Percentiles rank a stretch among this genome's conserved stretches.
These are phyloP conservation scores for Fusarium buharicum DNA, from an alignment of 2,329 filamentous ascomycete genomes.

Conservation along the genomic window DNA sequence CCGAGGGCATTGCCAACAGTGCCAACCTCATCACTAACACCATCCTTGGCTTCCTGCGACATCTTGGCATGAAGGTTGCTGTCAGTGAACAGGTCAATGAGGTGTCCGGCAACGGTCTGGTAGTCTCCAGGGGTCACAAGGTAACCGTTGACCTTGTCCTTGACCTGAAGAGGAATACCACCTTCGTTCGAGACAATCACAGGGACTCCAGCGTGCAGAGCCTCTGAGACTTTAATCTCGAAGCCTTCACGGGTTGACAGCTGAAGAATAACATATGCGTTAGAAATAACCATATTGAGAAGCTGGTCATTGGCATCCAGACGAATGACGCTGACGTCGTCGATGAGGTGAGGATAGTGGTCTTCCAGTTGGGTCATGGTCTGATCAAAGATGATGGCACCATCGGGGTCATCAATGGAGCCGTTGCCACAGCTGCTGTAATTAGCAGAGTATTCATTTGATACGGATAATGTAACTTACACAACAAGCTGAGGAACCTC, in stretches of 20 bases:
- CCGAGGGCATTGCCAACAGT: constrained; percentile 81
- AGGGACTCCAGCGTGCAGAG: constrained; percentile 80
- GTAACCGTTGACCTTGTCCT: constrained; percentile 77
- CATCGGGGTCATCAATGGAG: constrained; percentile 84
- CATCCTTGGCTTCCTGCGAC: constrained; percentile 69
- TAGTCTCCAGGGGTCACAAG: constrained; percentile 77
- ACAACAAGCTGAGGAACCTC: constrained; percentile 77
- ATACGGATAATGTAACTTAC: constrained; percentile 46
- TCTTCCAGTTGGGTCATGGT: constrained; percentile 74
- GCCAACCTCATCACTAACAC: constrained; percentile 83
- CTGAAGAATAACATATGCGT: constrained; percentile 78
- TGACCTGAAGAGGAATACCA: constrained; percentile 83
- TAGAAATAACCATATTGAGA: constrained; percentile 78
- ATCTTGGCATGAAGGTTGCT: constrained; percentile 72
- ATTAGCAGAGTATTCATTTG: constrained; percentile 4
- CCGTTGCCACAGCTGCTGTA: constrained; percentile 72
- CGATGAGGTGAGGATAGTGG: constrained; percentile 68
- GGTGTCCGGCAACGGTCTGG: constrained; percentile 73
- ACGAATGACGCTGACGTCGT: constrained; percentile 79
- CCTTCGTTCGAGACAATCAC: constrained; percentile 79
- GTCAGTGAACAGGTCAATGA: constrained; percentile 74
- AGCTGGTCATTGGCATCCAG: constrained; percentile 82
- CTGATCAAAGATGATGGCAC: constrained; percentile 75
- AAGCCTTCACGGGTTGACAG: constrained; percentile 85
- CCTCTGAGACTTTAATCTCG: constrained; percentile 87